Percentiles rank a stretch among this genome's conserved stretches.
Conservation (phyloP, 78 protist genomes). For the Dictyostelium capitatum region DNA sequence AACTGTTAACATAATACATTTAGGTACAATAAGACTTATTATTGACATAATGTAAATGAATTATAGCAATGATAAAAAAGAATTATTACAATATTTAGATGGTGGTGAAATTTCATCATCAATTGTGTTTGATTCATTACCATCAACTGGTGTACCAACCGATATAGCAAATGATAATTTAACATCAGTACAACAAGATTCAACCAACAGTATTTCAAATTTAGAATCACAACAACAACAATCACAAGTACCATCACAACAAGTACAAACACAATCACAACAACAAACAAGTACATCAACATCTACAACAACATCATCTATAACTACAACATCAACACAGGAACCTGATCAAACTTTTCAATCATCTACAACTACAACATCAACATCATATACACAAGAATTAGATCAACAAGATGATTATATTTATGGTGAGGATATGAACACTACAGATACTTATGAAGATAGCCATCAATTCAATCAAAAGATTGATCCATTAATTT, state of each 20-base stretch:
- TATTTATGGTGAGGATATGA: neutral
- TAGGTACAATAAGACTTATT: too few species aligned
- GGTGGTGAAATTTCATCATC: slow-evolving; percentile 42
- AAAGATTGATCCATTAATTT: neutral
- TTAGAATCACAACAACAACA: neutral
- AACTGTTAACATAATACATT: too few species aligned
- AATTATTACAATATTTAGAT: slow-evolving; percentile 53
- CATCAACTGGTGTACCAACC: neutral
- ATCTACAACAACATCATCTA: neutral
- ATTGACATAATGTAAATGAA: too few species aligned
- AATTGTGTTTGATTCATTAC: slow-evolving; percentile 12
- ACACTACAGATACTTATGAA: too few species aligned
- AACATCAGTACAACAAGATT: neutral
- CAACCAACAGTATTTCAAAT: neutral
- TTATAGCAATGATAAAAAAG: slow-evolving; percentile 70
- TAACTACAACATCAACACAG: neutral
- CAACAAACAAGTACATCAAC: neutral
- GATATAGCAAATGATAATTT: neutral
- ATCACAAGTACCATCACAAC: neutral
- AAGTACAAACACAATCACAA: neutral
- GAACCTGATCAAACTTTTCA: neutral
- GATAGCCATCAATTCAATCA: neutral
- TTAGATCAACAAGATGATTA: neutral
- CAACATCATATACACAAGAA: neutral
- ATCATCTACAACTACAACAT: neutral